Percentiles rank a stretch among this genome's conserved stretches.
These are phyloP conservation scores for Globisporangium nagaii DNA, from an alignment of 352 stramenopile genomes.

Conservation along the genomic window DNA sequence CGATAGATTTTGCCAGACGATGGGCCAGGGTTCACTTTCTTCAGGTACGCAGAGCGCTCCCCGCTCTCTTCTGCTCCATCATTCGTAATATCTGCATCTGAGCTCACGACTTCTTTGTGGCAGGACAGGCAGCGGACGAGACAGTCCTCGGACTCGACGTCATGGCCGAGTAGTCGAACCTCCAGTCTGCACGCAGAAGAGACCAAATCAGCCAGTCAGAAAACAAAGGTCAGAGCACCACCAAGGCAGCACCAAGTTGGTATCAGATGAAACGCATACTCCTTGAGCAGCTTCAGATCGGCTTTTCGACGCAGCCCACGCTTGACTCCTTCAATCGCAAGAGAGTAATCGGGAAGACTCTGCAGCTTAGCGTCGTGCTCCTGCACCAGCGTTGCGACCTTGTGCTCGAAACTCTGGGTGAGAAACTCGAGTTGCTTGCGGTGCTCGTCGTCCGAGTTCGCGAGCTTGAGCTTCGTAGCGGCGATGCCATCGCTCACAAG, in stretches of 20 bases:
- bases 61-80: constrained; percentile 21
- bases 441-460: constrained; percentile 25
- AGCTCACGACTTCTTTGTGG: constrained; percentile 47
- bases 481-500: constrained; percentile 25
- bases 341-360: constrained; percentile 33
- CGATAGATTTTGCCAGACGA: constrained; percentile 52
- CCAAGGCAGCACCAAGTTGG: neutral
- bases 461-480: constrained; percentile 20
- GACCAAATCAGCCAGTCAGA: neutral
- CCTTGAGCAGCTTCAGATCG: constrained; percentile 56
- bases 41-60: constrained; percentile 7
- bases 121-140: constrained; percentile 65
- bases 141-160: constrained; percentile 55
- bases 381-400: constrained; percentile 20
- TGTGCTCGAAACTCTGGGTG: constrained; percentile 16
- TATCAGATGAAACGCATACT: constrained; percentile 37
- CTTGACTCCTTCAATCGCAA: constrained; percentile 38
- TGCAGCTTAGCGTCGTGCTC: constrained; percentile 41
- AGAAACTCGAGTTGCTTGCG: constrained; percentile 24
- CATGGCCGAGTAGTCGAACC: constrained; percentile 36
- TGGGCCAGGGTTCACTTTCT: constrained; percentile 48
- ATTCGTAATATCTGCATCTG: constrained; percentile 11
- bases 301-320: constrained; percentile 45
- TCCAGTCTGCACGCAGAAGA: constrained; percentile 29
- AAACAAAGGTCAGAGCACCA: no score